Conservation (phyloP, 345 rosid species). For the Sonneratia caseolaris region DNA sequence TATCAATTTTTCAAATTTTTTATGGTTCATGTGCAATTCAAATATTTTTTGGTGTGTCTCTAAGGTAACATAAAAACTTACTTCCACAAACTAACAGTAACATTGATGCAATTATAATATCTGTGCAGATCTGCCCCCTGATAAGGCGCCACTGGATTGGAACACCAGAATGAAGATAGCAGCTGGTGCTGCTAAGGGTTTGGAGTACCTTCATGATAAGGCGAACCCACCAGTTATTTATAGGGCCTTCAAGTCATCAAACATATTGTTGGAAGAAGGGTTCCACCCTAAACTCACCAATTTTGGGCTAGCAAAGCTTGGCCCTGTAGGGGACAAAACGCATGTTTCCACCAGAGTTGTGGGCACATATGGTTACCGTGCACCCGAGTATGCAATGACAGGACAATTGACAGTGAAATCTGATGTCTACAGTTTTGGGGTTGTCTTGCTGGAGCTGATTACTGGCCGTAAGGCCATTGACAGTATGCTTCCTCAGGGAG, state of each 20-base stretch:
- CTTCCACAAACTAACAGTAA: background rate
- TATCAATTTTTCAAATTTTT: background rate
- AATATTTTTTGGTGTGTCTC: background rate
- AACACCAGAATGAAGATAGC: constrained; percentile 97
- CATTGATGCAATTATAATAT: background rate
- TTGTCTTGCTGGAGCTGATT: constrained; percentile 83
- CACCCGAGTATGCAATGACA: constrained; percentile 99
- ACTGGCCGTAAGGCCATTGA: constrained; percentile 96
- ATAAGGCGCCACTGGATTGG: constrained; percentile 90
- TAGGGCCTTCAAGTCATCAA: constrained; percentile 93
- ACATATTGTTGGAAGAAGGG: constrained; percentile 80
- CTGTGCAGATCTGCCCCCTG: constrained; percentile 70
- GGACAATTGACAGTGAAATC: constrained; percentile 94
- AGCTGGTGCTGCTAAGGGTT: constrained; percentile 94
- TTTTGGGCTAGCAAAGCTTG: constrained; percentile 96
- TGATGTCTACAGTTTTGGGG: constrained; percentile 94
- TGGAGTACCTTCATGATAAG: constrained; percentile 87
- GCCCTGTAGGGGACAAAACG: constrained; percentile 93
- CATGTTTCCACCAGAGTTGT: constrained; percentile 98
- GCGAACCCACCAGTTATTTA: constrained; percentile 96
- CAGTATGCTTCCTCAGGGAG: constrained; percentile 36
- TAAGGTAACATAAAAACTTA: background rate
- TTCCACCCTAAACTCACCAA: constrained; percentile 94
- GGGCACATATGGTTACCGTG: constrained; percentile 99
- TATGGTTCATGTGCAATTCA: background rate